Percentiles rank a stretch among this genome's conserved stretches.
Conservation (phyloP, 148 eudicot genomes). For the Chenopodium quinoa region DNA sequence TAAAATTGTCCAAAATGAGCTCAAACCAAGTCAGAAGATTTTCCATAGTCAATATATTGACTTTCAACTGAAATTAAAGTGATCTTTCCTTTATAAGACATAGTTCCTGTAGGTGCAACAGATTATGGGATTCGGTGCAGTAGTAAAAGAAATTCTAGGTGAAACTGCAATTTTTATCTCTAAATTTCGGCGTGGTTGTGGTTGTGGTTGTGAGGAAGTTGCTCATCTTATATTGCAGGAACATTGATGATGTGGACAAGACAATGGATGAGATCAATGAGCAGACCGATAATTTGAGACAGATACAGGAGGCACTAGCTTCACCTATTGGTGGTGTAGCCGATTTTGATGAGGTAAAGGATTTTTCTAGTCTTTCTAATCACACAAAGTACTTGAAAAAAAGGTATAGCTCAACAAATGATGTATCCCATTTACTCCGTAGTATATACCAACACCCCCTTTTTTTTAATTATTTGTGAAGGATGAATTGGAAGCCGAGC, state of each 20-base stretch:
- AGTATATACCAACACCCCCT: background rate
- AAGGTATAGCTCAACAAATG: background rate
- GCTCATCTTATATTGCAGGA: conserved; percentile 36
- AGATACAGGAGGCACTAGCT: conserved; percentile 64
- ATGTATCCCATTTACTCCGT: background rate
- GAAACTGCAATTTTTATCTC: background rate
- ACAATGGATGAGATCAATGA: conserved; percentile 83
- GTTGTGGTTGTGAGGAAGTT: background rate
- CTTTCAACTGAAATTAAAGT: background rate
- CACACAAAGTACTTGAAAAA: background rate
- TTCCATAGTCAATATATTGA: background rate
- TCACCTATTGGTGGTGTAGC: conserved; percentile 60
- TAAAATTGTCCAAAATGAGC: background rate
- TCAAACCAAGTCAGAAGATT: background rate
- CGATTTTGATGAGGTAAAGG: conserved; percentile 60
- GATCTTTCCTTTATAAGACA: background rate
- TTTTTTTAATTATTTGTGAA: conserved; percentile 14
- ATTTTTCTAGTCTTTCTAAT: background rate
- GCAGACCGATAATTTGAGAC: conserved; percentile 71
- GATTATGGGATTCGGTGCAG: too few relatives aligned
- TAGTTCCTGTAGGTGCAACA: too few relatives aligned
- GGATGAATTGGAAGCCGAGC: conserved; percentile 74
- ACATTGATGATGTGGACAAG: conserved; percentile 78
- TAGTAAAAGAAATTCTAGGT: background rate
- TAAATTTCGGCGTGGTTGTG: background rate